Evolutionary conservation across 306 rosid species (phyloP).

Genomic region (Geum urbanum): DNA sequence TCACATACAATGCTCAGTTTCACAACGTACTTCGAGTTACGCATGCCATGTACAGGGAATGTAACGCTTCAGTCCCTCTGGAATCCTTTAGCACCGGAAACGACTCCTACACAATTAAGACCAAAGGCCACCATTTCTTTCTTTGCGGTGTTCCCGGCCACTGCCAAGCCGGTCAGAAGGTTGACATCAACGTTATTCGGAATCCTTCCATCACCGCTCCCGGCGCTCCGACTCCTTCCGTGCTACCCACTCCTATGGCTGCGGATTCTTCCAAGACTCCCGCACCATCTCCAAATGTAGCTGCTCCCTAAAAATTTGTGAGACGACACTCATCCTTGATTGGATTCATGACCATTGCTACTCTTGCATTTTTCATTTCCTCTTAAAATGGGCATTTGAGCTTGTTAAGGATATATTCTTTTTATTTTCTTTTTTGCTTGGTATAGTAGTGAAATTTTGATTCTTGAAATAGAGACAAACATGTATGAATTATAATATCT

Average conservation of each 20-base stretch:
- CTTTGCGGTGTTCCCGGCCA: constrained; percentile 90
- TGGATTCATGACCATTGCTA: constrained; percentile 31
- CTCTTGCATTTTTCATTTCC: constrained; percentile 25
- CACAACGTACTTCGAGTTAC: constrained; percentile 86
- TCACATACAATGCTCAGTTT: constrained; percentile 56
- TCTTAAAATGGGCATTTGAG: constrained; percentile 5
- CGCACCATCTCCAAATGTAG: constrained; percentile 44
- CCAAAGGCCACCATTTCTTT: constrained; percentile 73
- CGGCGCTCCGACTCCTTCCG: constrained; percentile 28
- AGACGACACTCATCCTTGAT: constrained; percentile 29
- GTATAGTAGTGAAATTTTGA: background rate
- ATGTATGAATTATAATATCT: background rate
- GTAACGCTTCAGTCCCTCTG: constrained; percentile 61
- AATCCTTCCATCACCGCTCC: constrained; percentile 14
- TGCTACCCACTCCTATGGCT: constrained; percentile 25
- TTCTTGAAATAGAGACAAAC: background rate
- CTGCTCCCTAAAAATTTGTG: constrained; percentile 26
- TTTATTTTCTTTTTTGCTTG: background rate
- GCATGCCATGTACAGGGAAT: constrained; percentile 68
- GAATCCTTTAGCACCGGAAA: constrained; percentile 68
- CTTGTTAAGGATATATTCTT: background rate
- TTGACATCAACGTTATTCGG: constrained; percentile 55
- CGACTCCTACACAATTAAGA: constrained; percentile 52
- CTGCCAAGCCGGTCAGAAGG: constrained; percentile 74
- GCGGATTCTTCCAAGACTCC: constrained; percentile 32